Conservation (phyloP, 179 eudicot species). For the Patellifolia procumbens region DNA sequence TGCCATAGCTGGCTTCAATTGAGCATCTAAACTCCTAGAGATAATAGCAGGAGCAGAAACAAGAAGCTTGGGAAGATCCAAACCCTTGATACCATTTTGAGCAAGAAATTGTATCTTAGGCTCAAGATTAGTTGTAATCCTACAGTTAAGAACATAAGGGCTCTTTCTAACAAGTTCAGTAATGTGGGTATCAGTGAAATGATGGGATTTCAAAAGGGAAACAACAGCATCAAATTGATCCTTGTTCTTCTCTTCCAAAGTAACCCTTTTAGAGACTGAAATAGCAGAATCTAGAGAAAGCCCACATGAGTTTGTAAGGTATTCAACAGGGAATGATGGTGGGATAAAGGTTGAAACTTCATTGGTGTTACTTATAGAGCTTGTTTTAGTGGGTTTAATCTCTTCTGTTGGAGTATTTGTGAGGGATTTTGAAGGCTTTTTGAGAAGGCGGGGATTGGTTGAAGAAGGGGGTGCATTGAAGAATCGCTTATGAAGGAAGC, state of each 20-base stretch:
- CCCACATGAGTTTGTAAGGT: slow-evolving; percentile 18
- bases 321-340: slow-evolving; percentile 6
- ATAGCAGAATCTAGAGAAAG: slow-evolving; percentile 19
- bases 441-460: not conserved
- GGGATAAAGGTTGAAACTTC: not conserved
- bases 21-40: slow-evolving; percentile 16
- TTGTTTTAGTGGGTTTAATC: not conserved
- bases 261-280: not conserved
- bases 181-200: slow-evolving; percentile 13
- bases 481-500: slow-evolving; percentile 13
- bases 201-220: slow-evolving; percentile 1
- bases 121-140: not conserved
- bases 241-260: slow-evolving; percentile 11
- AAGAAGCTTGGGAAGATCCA: slow-evolving; percentile 3
- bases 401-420: no score
- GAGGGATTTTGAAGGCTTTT: not conserved
- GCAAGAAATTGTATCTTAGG: slow-evolving; percentile 10
- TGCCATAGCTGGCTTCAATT: slow-evolving; percentile 15
- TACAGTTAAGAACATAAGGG: slow-evolving; percentile 5
- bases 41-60: not conserved
- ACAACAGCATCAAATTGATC: slow-evolving; percentile 17
- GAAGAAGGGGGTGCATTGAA: not conserved
- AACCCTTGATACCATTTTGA: slow-evolving; percentile 12
- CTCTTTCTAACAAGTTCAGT: not conserved
- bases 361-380: not conserved